These are phyloP conservation scores for Eucalyptus marginata DNA, from an alignment of 345 rosid species.

Conservation along the genomic window DNA sequence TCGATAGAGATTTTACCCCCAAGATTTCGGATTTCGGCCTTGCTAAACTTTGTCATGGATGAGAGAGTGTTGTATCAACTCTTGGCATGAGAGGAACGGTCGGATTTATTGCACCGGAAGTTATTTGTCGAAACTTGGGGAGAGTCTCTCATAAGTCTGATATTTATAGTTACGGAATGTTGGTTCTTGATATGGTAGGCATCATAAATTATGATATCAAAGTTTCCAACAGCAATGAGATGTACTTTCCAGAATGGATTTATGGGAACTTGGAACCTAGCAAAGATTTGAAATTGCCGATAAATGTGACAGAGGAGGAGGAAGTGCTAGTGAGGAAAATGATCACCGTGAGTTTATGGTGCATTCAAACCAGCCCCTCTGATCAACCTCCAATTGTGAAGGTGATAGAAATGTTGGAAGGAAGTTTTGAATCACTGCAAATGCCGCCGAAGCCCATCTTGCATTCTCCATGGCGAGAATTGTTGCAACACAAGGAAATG, in stretches of 20 bases:
- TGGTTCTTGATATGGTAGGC: conserved; percentile 21
- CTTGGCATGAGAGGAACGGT: neutral
- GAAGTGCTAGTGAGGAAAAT: too few relatives aligned
- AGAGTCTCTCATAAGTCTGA: conserved; percentile 19
- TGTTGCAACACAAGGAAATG: too few relatives aligned
- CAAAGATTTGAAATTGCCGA: neutral
- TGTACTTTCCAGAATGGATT: conserved; percentile 18
- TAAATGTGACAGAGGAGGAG: too few relatives aligned
- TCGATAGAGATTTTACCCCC: too few relatives aligned
- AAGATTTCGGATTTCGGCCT: too few relatives aligned
- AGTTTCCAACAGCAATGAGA: neutral
- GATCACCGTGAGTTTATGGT: too few relatives aligned
- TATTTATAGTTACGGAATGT: conserved; percentile 33
- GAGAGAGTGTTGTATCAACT: too few relatives aligned
- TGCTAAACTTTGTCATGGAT: too few relatives aligned
- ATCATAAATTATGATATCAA: neutral
- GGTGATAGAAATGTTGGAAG: too few relatives aligned
- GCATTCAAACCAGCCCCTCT: neutral
- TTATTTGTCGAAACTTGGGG: conserved; percentile 13
- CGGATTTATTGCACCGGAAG: conserved; percentile 28
- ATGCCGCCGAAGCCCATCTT: too few relatives aligned
- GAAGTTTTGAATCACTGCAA: too few relatives aligned
- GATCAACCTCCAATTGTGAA: fast-evolving
- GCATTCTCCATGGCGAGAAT: too few relatives aligned
- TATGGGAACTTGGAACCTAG: conserved; percentile 5